Evolutionary conservation across 176 grass and related monocot species (phyloP).

Genomic region (Cymbopogon citratus): DNA sequence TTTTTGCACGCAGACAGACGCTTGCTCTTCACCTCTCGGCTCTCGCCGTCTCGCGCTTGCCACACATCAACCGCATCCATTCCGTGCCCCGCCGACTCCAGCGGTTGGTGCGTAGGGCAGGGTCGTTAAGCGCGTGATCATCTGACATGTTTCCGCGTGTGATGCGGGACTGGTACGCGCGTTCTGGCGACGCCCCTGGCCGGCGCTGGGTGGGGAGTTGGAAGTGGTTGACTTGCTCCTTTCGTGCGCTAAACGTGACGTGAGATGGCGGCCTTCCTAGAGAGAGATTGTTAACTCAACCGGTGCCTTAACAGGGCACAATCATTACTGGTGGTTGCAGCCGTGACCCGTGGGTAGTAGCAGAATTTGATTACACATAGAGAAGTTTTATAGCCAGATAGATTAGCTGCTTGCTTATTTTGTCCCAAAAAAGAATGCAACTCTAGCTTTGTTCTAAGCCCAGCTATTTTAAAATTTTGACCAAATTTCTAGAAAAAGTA

Average conservation of each 20-base stretch:
- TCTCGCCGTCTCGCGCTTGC: neutral
- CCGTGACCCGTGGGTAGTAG: neutral
- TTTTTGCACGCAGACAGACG: neutral
- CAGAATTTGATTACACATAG: neutral
- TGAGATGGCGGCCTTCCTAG: conserved; percentile 15
- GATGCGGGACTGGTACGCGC: neutral
- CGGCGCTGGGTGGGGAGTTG: conserved; percentile 6
- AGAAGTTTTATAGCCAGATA: neutral
- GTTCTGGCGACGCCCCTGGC: neutral
- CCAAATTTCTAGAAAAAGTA: neutral
- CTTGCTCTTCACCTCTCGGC: neutral
- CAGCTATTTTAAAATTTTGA: neutral
- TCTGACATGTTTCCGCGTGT: neutral
- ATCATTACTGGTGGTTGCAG: conserved; percentile 21
- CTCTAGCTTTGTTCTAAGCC: neutral
- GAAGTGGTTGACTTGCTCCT: conserved; percentile 59
- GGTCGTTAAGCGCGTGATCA: conserved; percentile 31
- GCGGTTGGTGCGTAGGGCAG: conserved; percentile 28
- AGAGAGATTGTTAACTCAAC: conserved; percentile 1
- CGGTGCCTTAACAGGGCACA: neutral
- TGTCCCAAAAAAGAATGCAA: neutral
- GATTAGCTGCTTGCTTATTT: neutral
- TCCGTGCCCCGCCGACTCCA: neutral
- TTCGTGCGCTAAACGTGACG: conserved; percentile 38
- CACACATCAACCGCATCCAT: conserved; percentile 15